Evolutionary conservation across 441 rosid genomes (phyloP).

Genomic region (Erysimum cheiri): DNA sequence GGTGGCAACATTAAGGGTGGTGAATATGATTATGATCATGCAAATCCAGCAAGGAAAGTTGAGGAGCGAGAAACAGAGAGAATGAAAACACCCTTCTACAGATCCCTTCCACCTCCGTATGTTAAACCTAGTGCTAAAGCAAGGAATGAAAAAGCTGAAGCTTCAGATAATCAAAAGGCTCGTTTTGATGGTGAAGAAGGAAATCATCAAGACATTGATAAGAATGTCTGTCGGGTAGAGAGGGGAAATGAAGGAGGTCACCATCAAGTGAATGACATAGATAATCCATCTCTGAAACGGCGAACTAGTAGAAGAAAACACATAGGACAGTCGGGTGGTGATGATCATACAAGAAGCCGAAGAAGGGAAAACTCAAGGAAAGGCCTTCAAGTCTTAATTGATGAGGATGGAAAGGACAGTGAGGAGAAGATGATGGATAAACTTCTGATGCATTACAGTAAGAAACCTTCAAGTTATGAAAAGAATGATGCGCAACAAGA

Average conservation of each 20-base stretch:
- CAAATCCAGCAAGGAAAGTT: constrained; percentile 40
- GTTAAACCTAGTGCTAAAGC: constrained; percentile 62
- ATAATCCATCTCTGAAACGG: constrained; percentile 55
- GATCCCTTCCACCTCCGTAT: constrained; percentile 85
- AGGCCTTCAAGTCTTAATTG: constrained; percentile 71
- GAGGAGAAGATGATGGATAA: constrained; percentile 89
- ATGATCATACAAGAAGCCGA: constrained; percentile 57
- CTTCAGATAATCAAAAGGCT: constrained; percentile 47
- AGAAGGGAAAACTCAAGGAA: constrained; percentile 68
- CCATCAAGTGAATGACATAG: constrained; percentile 44
- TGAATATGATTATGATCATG: constrained; percentile 31
- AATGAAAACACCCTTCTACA: constrained; percentile 48
- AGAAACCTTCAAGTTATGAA: constrained; percentile 66
- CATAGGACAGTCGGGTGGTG: constrained; percentile 49
- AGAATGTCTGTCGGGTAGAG: constrained; percentile 39
- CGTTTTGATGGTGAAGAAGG: constrained; percentile 43
- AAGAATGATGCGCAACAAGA: constrained; percentile 51
- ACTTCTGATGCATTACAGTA: constrained; percentile 86
- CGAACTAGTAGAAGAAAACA: constrained; percentile 68
- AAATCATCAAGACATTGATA: constrained; percentile 46
- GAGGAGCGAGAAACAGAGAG: constrained; percentile 46
- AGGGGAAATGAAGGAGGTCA: constrained; percentile 40
- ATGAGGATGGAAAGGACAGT: constrained; percentile 57
- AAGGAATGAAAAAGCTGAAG: constrained; percentile 52
- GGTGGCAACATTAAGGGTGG: constrained; percentile 39